Percentiles rank a stretch among this genome's conserved stretches.
These are phyloP conservation scores for Trichosporon sp. DNA, from an alignment of 1,284 basidiomycete genomes.

Conservation along the genomic window DNA sequence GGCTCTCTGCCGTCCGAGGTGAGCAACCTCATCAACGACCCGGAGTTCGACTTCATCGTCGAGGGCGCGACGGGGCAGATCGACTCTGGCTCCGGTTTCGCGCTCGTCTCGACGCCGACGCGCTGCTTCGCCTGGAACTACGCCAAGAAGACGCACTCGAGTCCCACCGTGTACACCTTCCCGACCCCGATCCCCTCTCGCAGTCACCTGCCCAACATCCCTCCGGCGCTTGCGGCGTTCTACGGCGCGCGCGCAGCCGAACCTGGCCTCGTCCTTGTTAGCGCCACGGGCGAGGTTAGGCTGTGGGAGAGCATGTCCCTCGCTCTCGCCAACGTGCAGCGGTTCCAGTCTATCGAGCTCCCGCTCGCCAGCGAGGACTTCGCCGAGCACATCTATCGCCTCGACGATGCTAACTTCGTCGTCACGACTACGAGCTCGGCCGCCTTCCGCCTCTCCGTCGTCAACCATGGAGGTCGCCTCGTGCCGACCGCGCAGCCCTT, in stretches of 20 bases:
- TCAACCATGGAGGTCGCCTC: slow-evolving; percentile 45
- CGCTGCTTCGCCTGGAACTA: slow-evolving; percentile 58
- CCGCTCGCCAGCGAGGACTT: slow-evolving; percentile 54
- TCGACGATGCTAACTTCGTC: slow-evolving; percentile 50
- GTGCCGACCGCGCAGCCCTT: slow-evolving; percentile 43
- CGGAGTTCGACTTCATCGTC: slow-evolving; percentile 47
- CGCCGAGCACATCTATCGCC: slow-evolving; percentile 47
- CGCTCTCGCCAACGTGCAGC: slow-evolving; percentile 52
- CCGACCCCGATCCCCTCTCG: slow-evolving; percentile 44
- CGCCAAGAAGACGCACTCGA: slow-evolving; percentile 51
- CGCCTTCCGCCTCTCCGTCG: slow-evolving; percentile 50
- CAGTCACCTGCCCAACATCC: slow-evolving; percentile 34
- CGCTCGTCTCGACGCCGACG: slow-evolving; percentile 49
- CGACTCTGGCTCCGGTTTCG: slow-evolving; percentile 55
- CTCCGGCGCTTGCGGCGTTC: slow-evolving; percentile 47
- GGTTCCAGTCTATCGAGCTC: slow-evolving; percentile 39
- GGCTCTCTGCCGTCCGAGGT: slow-evolving; percentile 48
- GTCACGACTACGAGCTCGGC: slow-evolving; percentile 52
- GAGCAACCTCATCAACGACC: slow-evolving; percentile 28
- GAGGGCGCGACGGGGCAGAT: slow-evolving; percentile 50
- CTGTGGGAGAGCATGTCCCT: slow-evolving; percentile 57
- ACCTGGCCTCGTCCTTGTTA: slow-evolving; percentile 56
- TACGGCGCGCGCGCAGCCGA: slow-evolving; percentile 48
- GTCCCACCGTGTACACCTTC: slow-evolving; percentile 50
- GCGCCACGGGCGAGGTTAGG: slow-evolving; percentile 52